Conservation (phyloP, 768 basidiomycete species). For the Amanita molliuscula region DNA sequence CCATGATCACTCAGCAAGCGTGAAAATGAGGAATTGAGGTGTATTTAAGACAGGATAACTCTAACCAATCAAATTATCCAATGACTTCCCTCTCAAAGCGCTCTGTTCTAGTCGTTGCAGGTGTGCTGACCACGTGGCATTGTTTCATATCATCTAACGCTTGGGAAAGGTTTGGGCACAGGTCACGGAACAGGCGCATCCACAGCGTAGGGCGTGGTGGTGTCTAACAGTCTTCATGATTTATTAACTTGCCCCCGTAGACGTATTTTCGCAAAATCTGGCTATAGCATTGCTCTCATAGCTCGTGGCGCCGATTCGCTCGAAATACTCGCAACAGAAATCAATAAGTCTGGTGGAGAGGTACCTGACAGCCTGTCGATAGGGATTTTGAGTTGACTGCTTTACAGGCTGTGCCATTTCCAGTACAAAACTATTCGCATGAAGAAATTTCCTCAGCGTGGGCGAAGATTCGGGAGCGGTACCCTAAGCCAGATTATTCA, state of each 20-base stretch:
- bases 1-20: neutral
- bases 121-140: conserved; percentile 18
- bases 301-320: conserved; percentile 46
- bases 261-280: conserved; percentile 50
- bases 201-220: conserved; percentile 34
- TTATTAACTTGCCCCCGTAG: conserved; percentile 20
- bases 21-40: neutral
- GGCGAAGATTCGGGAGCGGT: conserved; percentile 31
- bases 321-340: conserved; percentile 39
- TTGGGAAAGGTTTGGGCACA: conserved; percentile 29
- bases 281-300: conserved; percentile 58
- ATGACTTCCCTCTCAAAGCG: conserved; percentile 26
- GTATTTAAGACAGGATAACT: neutral
- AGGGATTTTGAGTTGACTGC: neutral
- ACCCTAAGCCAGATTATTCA: conserved; percentile 34
- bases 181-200: conserved; percentile 47
- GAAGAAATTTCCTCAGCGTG: conserved; percentile 42
- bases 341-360: conserved; percentile 49
- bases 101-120: conserved; percentile 49
- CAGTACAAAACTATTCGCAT: conserved; percentile 39
- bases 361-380: conserved; percentile 20
- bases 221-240: neutral
- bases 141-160: conserved; percentile 2
- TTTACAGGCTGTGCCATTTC: conserved; percentile 44
- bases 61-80: neutral